Conservation (phyloP, 2,329 filamentous ascomycete genomes). For the Uncinocarpus reesii region DNA sequence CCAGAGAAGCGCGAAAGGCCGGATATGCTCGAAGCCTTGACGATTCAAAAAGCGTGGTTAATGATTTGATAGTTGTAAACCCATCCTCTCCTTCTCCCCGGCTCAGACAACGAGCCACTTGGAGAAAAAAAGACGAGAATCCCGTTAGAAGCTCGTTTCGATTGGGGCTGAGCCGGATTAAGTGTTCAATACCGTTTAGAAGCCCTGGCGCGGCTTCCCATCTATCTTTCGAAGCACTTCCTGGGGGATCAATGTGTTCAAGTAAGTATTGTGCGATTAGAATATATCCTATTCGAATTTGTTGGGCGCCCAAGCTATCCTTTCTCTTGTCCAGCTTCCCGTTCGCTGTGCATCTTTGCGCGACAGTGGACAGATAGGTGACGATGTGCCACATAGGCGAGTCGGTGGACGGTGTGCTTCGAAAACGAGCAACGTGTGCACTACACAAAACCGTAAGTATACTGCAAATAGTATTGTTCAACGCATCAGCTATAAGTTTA, state of each 20-base stretch:
- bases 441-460: slow-evolving; percentile 15
- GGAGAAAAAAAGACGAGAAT: slow-evolving; percentile 27
- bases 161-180: slow-evolving; percentile 23
- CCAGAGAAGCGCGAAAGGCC: slow-evolving; percentile 24
- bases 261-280: slow-evolving; percentile 16
- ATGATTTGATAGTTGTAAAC: slow-evolving; percentile 20
- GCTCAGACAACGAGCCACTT: slow-evolving; percentile 29
- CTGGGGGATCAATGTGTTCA: slow-evolving; percentile 3
- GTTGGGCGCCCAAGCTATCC: not conserved
- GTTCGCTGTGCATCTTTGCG: slow-evolving; percentile 11
- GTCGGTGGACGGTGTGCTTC: not conserved
- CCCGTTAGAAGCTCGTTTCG: slow-evolving; percentile 28
- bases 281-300: slow-evolving; percentile 15
- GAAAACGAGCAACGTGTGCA: slow-evolving; percentile 13
- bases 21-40: slow-evolving; percentile 15
- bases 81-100: slow-evolving; percentile 18
- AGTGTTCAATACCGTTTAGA: slow-evolving; percentile 23
- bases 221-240: not conserved
- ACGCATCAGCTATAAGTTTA: slow-evolving; percentile 7
- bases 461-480: slow-evolving; percentile 18
- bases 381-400: slow-evolving; percentile 14
- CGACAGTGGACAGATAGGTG: slow-evolving; percentile 5
- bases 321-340: not conserved
- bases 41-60: slow-evolving; percentile 23
- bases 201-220: not conserved